Evolutionary conservation across 331 rosid species (phyloP).

Genomic region (Saraca asoca): DNA sequence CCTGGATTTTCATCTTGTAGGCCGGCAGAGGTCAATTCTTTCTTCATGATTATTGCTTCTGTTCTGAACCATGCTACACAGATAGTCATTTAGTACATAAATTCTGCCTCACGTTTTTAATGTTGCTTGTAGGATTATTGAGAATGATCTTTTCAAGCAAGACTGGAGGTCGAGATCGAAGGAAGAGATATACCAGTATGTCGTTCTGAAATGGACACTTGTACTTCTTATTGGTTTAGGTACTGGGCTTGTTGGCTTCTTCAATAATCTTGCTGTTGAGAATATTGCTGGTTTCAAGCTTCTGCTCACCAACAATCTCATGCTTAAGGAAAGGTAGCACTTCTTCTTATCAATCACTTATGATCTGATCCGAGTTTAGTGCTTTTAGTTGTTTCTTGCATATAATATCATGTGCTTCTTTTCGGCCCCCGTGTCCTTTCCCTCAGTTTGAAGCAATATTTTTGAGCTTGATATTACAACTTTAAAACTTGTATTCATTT

Average conservation of each 20-base stretch:
- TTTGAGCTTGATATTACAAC: too few relatives aligned
- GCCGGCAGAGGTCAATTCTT: neutral
- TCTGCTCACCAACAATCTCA: slow-evolving; percentile 56
- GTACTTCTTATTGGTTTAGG: slow-evolving; percentile 65
- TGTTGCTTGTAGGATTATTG: slow-evolving; percentile 53
- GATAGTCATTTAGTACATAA: neutral
- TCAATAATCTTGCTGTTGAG: slow-evolving; percentile 73
- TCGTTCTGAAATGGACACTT: slow-evolving; percentile 64
- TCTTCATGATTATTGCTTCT: neutral
- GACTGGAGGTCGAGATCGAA: slow-evolving; percentile 77
- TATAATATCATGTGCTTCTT: neutral
- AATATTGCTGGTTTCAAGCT: slow-evolving; percentile 71
- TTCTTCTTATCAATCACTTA: neutral
- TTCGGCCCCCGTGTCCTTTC: neutral
- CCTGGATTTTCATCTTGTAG: neutral
- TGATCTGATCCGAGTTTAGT: neutral
- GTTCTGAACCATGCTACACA: neutral
- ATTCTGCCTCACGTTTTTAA: slow-evolving; percentile 2
- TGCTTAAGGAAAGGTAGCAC: slow-evolving; percentile 62
- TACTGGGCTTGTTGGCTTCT: slow-evolving; percentile 67
- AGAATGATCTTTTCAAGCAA: slow-evolving; percentile 75
- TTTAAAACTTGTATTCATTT: too few relatives aligned
- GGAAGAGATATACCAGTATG: slow-evolving; percentile 60
- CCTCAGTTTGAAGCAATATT: neutral
- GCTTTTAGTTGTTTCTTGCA: neutral